phyloP scores from a whole-genome alignment of 2,329 filamentous ascomycete genomes.

The Ceratocystis huliohia region DNA sequence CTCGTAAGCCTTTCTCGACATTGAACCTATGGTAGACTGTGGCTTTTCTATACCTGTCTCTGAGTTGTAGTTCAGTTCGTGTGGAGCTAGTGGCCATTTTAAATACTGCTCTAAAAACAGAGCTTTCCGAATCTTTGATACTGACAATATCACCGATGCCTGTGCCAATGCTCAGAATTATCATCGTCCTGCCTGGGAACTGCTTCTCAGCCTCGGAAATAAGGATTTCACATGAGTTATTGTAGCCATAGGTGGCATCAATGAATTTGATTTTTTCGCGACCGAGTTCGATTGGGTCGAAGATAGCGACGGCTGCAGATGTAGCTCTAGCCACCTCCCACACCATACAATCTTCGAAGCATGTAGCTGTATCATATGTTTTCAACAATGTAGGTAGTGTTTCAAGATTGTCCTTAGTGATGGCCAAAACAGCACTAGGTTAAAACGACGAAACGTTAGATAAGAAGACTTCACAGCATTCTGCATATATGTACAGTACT shows the following conservation, averaged over 20 bases:
- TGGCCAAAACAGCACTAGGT: background rate
- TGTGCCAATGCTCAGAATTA: conserved; percentile 25
- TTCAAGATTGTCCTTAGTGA: background rate
- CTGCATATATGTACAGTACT: background rate
- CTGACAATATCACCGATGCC: conserved; percentile 23
- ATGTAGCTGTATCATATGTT: conserved; percentile 26
- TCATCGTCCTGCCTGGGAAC: conserved; percentile 22
- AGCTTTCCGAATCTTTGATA: conserved; percentile 19
- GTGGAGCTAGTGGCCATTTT: background rate
- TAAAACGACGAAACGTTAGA: background rate
- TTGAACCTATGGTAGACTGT: no score
- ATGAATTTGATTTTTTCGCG: conserved; percentile 25
- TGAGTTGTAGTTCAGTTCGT: no score
- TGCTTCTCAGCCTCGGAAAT: conserved; percentile 25
- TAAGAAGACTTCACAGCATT: no score
- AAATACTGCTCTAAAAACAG: background rate
- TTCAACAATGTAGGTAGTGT: conserved; percentile 24
- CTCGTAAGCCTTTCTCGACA: no score
- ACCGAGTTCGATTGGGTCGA: conserved; percentile 26
- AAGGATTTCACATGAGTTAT: conserved; percentile 27
- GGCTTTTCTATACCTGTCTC: no score
- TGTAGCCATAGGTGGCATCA: conserved; percentile 27
- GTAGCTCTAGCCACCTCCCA: conserved; percentile 27
- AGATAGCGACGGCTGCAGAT: conserved; percentile 26
- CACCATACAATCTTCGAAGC: conserved; percentile 24